A percentile compares a stretch with the other conserved stretches of the same genome.
These are phyloP conservation scores for Aureobasidium namibiae DNA, from an alignment of 2,329 filamentous ascomycete species.

Conservation along the genomic window DNA sequence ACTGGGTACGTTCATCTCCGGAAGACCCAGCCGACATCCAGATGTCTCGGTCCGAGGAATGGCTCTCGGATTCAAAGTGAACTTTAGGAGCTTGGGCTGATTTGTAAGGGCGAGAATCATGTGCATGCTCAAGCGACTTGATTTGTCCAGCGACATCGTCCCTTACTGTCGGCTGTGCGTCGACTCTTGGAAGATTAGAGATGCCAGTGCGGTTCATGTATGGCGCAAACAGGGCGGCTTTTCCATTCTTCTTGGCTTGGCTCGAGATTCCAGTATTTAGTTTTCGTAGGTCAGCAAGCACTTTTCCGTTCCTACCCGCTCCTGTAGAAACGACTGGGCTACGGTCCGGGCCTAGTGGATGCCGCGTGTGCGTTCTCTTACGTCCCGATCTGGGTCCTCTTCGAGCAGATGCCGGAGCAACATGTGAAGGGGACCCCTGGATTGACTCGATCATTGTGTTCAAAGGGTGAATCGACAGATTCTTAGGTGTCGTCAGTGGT, in stretches of 20 bases:
- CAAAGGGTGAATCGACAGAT: not conserved
- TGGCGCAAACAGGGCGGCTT: slow-evolving; percentile 1
- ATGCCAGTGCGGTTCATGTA: slow-evolving; percentile 15
- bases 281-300: not conserved
- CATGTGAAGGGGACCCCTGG: not conserved
- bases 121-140: not conserved
- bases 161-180: not conserved
- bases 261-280: not conserved
- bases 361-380: not conserved
- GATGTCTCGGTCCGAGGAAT: slow-evolving; percentile 12
- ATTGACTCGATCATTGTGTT: not conserved
- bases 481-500: not conserved
- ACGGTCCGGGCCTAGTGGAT: not conserved
- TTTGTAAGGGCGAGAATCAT: not conserved
- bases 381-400: not conserved
- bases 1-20: not conserved
- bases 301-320: not conserved
- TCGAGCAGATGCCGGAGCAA: not conserved
- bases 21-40: slow-evolving; percentile 4
- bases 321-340: not conserved
- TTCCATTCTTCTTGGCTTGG: not conserved
- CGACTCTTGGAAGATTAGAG: not conserved
- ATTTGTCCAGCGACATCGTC: not conserved
- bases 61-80: not conserved
- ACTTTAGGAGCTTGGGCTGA: not conserved